Percentiles rank a stretch among this genome's conserved stretches.
Evolutionary conservation across 139 green algal genomes (phyloP).

Genomic region (Desmodesmus armatus): DNA sequence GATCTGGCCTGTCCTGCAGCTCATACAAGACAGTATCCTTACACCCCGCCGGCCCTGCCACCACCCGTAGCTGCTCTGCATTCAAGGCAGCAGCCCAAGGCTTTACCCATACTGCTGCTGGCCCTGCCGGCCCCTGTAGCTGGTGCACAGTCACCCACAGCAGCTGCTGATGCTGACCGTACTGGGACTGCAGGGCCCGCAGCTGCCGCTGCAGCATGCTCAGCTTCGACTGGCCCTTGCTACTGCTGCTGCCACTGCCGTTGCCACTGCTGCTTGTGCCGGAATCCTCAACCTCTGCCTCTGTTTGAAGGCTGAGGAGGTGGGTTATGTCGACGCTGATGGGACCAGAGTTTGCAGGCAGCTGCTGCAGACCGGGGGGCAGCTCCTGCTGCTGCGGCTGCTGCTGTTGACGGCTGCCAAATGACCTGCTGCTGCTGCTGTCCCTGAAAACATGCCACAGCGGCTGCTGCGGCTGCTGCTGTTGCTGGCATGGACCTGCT

Average conservation of each 20-base stretch:
- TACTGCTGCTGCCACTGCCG: not conserved
- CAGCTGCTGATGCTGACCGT: not conserved
- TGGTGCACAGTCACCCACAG: not conserved
- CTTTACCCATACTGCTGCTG: not conserved
- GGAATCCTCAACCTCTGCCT: not conserved
- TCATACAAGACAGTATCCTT: not conserved
- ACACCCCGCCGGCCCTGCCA: not conserved
- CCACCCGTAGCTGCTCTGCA: not conserved
- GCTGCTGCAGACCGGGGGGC: not conserved
- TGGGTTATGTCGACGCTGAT: no score
- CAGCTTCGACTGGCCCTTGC: not conserved
- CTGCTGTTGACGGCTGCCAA: not conserved
- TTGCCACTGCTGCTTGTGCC: not conserved
- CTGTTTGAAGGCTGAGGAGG: no score
- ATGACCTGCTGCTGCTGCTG: conserved; percentile 7
- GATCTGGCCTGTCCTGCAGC: not conserved
- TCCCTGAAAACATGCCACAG: not conserved
- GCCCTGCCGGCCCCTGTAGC: not conserved
- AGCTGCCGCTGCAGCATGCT: not conserved
- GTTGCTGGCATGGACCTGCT: not conserved
- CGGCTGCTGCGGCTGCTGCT: conserved; percentile 5
- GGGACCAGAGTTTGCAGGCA: no score
- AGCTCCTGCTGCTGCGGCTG: not conserved
- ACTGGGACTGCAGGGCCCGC: not conserved
- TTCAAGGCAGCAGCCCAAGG: not conserved